Evolutionary conservation across 1,139 yeast genomes (phyloP).

Genomic region (Zhuliangozyma parablackwelliae): DNA sequence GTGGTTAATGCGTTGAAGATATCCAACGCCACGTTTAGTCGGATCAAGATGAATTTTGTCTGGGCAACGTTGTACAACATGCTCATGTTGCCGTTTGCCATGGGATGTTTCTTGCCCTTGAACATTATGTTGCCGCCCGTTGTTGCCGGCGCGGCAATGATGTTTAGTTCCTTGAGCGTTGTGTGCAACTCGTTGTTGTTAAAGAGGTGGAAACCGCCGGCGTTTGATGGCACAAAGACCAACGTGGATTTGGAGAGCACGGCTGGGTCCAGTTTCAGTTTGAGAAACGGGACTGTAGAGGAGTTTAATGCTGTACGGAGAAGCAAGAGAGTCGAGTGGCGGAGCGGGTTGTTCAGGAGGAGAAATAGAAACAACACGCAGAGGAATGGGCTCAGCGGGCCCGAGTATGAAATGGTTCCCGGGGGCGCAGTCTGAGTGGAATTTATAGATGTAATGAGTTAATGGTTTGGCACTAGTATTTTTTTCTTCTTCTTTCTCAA

Average conservation of each 20-base stretch:
- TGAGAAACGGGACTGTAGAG: slow-evolving; percentile 25
- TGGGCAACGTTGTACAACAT: slow-evolving; percentile 86
- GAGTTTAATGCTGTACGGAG: slow-evolving; percentile 28
- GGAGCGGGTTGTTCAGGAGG: slow-evolving; percentile 3
- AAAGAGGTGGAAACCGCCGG: slow-evolving; percentile 56
- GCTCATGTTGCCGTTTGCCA: slow-evolving; percentile 90
- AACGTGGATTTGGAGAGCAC: slow-evolving; percentile 22
- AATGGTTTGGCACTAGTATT: too few relatives aligned
- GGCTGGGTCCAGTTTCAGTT: slow-evolving; percentile 18
- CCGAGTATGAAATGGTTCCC: slow-evolving; percentile 4
- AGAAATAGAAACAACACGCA: background rate
- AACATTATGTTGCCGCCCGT: slow-evolving; percentile 81
- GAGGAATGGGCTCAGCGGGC: background rate
- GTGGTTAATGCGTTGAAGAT: slow-evolving; percentile 72
- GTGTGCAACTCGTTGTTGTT: slow-evolving; percentile 74
- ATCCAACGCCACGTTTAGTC: slow-evolving; percentile 61
- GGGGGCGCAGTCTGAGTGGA: background rate
- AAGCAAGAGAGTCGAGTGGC: slow-evolving; percentile 6
- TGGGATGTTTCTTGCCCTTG: slow-evolving; percentile 83
- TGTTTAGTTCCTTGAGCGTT: slow-evolving; percentile 85
- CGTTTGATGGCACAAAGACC: slow-evolving; percentile 10
- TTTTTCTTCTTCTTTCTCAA: too few relatives aligned
- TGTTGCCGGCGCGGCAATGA: slow-evolving; percentile 92
- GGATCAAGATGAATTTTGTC: slow-evolving; percentile 75
- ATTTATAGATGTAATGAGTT: too few relatives aligned